Evolutionary conservation across 139 green algal species (phyloP), one percentile per base, ranked within the genome.

Genomic region (Chlorella sorokiniana): DNA sequence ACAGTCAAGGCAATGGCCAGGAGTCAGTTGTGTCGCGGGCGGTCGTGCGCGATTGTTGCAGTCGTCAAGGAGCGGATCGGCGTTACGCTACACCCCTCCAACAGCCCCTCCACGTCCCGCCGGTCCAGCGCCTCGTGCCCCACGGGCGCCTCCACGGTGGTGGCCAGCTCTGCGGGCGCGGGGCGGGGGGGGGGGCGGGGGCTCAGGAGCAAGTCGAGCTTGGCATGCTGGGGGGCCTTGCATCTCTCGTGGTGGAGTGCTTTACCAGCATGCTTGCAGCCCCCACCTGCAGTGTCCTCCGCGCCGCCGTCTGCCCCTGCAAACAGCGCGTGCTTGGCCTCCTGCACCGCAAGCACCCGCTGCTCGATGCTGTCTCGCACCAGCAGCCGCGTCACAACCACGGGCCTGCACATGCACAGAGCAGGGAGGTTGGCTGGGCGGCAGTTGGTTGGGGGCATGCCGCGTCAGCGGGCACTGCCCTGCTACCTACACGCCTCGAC

Each of bases 311-410:
- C 81, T 1, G 41, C 61, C 44, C 51, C 52, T 9, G 35, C 38
- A 31, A 85, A 59, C 48, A 85, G 72, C 3, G 62, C 35, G n/a
- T 85, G 81, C 73, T 76, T 85, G 37, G 38, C 40, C 63, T 82
- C 62, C 63, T 73, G 62, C 48, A 44, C 40, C n/a, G 44, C 45
- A 42, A 84, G 45, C 78, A 87, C 83, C 16, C 42, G 44, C 51
- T 85, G 70, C 76, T 92, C 89, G 2, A 92, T 81, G 31, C 69
- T 91, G 45, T 79, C 84, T 27, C 64, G n/a, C 48, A 89, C 69
- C 72, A 92, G 73, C 82, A 90, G 69, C 44, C 87, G 83, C 22
- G 64, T 77, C 52, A 90, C 82, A 8, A 79, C 35, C 0, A 92
- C 85, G 6, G 77, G 79, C 41, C 59, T 81, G 75, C 75, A 71